Percentiles rank a stretch among this genome's conserved stretches.
These are phyloP conservation scores for Bipolaris bicolor DNA, from an alignment of 2,329 filamentous ascomycete genomes.

Conservation along the genomic window DNA sequence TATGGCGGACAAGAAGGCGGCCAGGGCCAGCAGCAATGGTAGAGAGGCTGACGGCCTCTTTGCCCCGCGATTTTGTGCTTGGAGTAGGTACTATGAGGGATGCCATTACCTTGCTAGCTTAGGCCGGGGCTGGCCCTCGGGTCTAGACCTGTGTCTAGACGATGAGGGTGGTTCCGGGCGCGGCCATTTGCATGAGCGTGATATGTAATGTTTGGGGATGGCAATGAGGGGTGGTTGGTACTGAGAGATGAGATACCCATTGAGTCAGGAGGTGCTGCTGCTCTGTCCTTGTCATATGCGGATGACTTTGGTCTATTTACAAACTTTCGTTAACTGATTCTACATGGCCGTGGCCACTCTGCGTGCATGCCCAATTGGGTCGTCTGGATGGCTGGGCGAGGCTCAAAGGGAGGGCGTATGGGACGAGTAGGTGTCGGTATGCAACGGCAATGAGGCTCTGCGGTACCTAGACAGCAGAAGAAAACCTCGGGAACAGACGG, in stretches of 20 bases:
- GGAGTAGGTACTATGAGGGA: slow-evolving; percentile 16
- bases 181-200: slow-evolving; percentile 34
- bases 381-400: neutral
- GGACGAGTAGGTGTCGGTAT: too few relatives aligned
- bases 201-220: slow-evolving; percentile 31
- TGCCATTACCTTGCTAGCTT: slow-evolving; percentile 12
- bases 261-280: slow-evolving; percentile 45
- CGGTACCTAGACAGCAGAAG: slow-evolving; percentile 1
- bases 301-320: slow-evolving; percentile 30
- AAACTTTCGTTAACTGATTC: slow-evolving; percentile 23
- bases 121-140: slow-evolving; percentile 16
- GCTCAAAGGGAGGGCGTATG: too few relatives aligned
- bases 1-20: slow-evolving; percentile 37
- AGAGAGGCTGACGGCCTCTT: slow-evolving; percentile 22
- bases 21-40: slow-evolving; percentile 45
- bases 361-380: slow-evolving; percentile 2
- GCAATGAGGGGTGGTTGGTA: slow-evolving; percentile 41
- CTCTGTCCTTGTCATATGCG: slow-evolving; percentile 34
- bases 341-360: slow-evolving; percentile 16
- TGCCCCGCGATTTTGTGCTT: slow-evolving; percentile 18
- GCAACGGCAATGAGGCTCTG: slow-evolving; percentile 10
- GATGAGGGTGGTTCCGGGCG: slow-evolving; percentile 28
- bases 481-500: neutral
- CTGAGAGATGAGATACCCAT: slow-evolving; percentile 51
- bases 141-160: slow-evolving; percentile 11